Evolutionary conservation across 208 protist genomes (phyloP).

Genomic region (Crithidia expoeki): DNA sequence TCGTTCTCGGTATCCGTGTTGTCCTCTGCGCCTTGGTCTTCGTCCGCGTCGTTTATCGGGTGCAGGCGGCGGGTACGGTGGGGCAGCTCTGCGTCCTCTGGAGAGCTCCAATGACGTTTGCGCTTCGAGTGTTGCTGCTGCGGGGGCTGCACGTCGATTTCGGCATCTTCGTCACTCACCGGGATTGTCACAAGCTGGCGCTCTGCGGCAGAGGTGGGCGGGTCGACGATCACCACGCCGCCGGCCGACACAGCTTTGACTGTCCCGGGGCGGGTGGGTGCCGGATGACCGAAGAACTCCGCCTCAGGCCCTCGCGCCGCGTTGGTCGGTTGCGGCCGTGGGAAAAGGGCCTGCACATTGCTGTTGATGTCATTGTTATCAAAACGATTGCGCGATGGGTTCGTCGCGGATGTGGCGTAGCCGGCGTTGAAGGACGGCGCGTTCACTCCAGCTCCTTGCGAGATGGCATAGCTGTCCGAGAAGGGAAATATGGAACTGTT

Average conservation of each 20-base stretch:
- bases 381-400: neutral
- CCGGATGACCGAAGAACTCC: constrained; percentile 21
- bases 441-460: constrained; percentile 18
- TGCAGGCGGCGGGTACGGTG: constrained; percentile 22
- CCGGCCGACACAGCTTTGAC: neutral
- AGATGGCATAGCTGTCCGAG: constrained; percentile 30
- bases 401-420: constrained; percentile 4
- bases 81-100: constrained; percentile 2
- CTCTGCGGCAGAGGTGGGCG: neutral
- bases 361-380: neutral
- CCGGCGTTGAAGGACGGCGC: constrained; percentile 29
- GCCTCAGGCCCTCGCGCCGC: neutral
- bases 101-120: constrained; percentile 10
- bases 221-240: constrained; percentile 10
- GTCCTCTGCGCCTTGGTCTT: neutral
- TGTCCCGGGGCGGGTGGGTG: neutral
- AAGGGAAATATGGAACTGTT: constrained; percentile 27
- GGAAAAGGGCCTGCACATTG: neutral
- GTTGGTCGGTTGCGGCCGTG: neutral
- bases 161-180: constrained; percentile 6
- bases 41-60: constrained; percentile 4
- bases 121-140: neutral
- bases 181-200: constrained; percentile 16
- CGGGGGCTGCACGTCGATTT: constrained; percentile 1
- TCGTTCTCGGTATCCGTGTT: constrained; percentile 16